A percentile compares a stretch with the other conserved stretches of the same genome.
Conservation (phyloP, 2,329 filamentous ascomycete genomes). For the Cyphellophora attinorum region DNA sequence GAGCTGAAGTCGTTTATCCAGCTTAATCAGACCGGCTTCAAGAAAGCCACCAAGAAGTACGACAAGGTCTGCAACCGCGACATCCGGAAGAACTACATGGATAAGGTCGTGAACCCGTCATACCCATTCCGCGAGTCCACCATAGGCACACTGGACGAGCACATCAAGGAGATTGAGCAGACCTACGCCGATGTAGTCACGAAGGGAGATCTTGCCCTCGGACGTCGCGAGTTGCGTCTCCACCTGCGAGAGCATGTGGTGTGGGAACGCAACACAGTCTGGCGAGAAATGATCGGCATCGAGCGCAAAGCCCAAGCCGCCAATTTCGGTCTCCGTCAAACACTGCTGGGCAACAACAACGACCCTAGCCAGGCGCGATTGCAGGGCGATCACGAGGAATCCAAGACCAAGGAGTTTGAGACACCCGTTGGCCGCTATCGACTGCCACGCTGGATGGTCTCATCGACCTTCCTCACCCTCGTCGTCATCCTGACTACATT, state of each 20-base stretch:
- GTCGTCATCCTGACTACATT: conserved; percentile 65
- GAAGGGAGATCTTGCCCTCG: conserved; percentile 64
- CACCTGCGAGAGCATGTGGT: conserved; percentile 94
- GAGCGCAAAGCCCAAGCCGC: conserved; percentile 92
- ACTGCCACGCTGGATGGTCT: conserved; percentile 75
- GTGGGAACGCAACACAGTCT: conserved; percentile 97
- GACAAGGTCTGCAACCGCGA: conserved; percentile 88
- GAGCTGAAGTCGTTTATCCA: conserved; percentile 94
- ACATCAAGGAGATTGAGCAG: conserved; percentile 65
- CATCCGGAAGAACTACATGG: conserved; percentile 68
- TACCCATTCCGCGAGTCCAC: conserved; percentile 73
- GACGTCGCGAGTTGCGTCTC: conserved; percentile 75
- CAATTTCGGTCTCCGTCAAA: conserved; percentile 69
- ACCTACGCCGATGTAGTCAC: conserved; percentile 77
- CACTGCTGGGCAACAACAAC: conserved; percentile 66
- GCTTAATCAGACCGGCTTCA: conserved; percentile 92
- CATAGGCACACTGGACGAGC: conserved; percentile 58
- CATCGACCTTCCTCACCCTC: conserved; percentile 69
- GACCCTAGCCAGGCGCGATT: conserved; percentile 59
- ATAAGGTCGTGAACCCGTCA: conserved; percentile 61
- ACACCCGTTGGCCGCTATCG: conserved; percentile 72
- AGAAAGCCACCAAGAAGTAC: conserved; percentile 95
- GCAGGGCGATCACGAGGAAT: conserved; percentile 66
- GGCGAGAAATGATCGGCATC: conserved; percentile 97
- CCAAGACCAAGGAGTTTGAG: conserved; percentile 56